Evolutionary conservation across 768 basidiomycete genomes (phyloP).

Genomic region (Leccinum uliginosum): DNA sequence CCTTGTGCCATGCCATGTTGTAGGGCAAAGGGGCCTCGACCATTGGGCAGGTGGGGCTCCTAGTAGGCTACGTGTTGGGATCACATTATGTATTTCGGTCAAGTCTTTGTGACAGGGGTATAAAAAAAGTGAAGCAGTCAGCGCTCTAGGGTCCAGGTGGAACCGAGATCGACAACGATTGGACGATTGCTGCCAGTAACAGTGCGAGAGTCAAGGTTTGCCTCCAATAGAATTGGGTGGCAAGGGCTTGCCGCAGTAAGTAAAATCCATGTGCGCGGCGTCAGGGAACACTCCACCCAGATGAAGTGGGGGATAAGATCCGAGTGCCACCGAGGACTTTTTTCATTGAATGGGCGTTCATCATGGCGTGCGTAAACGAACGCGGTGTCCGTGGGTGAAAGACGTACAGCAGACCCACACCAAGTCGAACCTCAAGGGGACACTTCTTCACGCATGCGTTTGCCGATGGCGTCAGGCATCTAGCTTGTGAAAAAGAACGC

Average conservation of each 20-base stretch:
- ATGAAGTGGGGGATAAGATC: constrained; percentile 3
- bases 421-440: neutral
- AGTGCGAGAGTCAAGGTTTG: neutral
- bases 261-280: neutral
- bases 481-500: neutral
- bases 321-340: neutral
- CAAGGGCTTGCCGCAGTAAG: neutral
- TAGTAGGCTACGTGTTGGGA: neutral
- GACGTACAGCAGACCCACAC: constrained; percentile 11
- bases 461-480: neutral
- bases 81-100: constrained; percentile 3
- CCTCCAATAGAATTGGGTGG: constrained; percentile 1
- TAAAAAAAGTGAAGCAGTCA: neutral
- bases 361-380: neutral
- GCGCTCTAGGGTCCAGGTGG: neutral
- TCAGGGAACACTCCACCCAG: neutral
- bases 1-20: neutral
- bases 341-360: neutral
- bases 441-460: neutral
- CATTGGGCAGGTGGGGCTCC: constrained; percentile 8
- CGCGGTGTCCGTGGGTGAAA: neutral
- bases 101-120: neutral
- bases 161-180: neutral
- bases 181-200: neutral
- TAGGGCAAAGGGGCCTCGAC: constrained; percentile 10